These are phyloP conservation scores for Salix koriyanagi DNA, from an alignment of 345 rosid genomes.

Conservation along the genomic window DNA sequence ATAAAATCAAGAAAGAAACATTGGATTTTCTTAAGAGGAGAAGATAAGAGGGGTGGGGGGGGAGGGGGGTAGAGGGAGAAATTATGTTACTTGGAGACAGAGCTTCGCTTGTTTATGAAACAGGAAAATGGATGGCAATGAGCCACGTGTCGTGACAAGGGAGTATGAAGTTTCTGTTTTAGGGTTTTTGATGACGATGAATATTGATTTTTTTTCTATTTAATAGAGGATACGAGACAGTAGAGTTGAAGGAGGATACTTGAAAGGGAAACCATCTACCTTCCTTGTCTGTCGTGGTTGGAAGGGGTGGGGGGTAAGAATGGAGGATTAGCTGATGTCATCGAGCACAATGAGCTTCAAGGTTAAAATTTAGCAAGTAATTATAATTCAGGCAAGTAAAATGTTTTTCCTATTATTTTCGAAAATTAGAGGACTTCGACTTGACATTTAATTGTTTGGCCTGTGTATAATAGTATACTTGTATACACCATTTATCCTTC, in stretches of 20 bases:
- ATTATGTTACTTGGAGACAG: constrained; percentile 10
- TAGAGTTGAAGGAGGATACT: no score
- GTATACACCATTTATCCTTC: no score
- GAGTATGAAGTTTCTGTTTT: constrained; percentile 4
- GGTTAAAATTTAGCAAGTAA: background rate
- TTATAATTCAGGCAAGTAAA: background rate
- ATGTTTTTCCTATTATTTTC: background rate
- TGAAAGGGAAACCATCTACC: background rate
- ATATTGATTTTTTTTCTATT: background rate
- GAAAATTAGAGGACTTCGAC: background rate
- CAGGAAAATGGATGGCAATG: constrained; percentile 8
- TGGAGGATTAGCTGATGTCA: background rate
- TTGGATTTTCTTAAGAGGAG: background rate
- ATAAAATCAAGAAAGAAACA: no score
- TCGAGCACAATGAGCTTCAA: background rate
- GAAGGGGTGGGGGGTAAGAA: background rate
- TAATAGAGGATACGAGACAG: background rate
- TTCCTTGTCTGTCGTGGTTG: no score
- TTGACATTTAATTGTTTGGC: background rate
- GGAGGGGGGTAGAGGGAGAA: background rate
- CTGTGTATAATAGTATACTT: no score
- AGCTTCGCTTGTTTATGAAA: constrained; percentile 7
- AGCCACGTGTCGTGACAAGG: constrained; percentile 26
- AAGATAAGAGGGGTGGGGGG: background rate
- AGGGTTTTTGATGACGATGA: constrained; percentile 24